Conservation (phyloP, 1,284 basidiomycete genomes). For the Cutaneotrichosporon sp. region DNA sequence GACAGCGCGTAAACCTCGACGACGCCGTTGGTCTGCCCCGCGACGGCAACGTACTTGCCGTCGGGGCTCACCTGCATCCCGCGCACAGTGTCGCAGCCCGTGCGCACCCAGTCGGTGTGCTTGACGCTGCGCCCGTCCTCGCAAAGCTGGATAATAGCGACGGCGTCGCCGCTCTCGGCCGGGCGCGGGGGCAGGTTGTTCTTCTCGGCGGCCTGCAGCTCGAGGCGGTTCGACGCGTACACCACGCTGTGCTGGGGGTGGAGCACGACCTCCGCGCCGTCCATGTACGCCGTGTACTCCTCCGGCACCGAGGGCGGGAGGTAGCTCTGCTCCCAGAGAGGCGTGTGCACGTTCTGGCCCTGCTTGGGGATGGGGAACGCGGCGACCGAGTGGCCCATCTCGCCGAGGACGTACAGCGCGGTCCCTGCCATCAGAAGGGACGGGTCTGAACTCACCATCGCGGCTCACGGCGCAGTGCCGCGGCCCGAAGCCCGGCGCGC, state of each 20-base stretch:
- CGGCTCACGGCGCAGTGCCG: slow-evolving; percentile 42
- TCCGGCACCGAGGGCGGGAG: slow-evolving; percentile 40
- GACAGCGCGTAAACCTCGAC: slow-evolving; percentile 47
- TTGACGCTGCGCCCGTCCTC: slow-evolving; percentile 32
- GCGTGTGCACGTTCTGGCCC: slow-evolving; percentile 11
- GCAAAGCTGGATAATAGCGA: slow-evolving; percentile 41
- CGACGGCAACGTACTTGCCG: slow-evolving; percentile 46
- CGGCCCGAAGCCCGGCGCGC: slow-evolving; percentile 44
- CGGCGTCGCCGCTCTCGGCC: slow-evolving; percentile 41
- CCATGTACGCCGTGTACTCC: slow-evolving; percentile 33
- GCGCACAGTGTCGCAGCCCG: slow-evolving; percentile 42
- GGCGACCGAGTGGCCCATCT: slow-evolving; percentile 41
- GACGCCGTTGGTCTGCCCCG: slow-evolving; percentile 44
- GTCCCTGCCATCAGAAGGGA: slow-evolving; percentile 29
- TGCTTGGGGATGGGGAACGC: slow-evolving; percentile 40
- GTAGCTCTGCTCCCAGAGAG: slow-evolving; percentile 17
- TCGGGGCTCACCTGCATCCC: slow-evolving; percentile 46
- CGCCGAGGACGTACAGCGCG: slow-evolving; percentile 49
- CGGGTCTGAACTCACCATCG: slow-evolving; percentile 39
- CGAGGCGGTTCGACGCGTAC: slow-evolving; percentile 50
- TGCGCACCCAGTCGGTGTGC: slow-evolving; percentile 38
- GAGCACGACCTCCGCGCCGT: slow-evolving; percentile 44
- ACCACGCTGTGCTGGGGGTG: slow-evolving; percentile 36
- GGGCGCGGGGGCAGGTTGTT: slow-evolving; percentile 25
- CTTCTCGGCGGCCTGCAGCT: slow-evolving; percentile 39